phyloP scores from a whole-genome alignment of 2,329 filamentous ascomycete species.

The Westerdykella sp. region DNA sequence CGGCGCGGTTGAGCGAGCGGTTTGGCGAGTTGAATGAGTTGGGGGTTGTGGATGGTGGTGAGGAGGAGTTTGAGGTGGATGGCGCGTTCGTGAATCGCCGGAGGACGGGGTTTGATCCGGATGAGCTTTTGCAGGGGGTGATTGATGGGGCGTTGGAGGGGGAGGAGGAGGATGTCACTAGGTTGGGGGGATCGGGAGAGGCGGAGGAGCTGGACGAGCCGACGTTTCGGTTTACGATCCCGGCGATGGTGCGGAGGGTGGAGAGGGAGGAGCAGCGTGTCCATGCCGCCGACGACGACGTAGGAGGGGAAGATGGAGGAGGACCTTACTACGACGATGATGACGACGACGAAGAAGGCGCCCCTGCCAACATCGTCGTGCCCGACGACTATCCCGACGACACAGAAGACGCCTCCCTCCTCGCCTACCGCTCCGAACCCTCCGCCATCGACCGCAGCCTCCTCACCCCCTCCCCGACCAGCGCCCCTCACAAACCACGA shows the following conservation, averaged over 20 bases:
- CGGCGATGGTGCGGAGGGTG: slow-evolving; percentile 26
- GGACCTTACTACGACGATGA: slow-evolving; percentile 4
- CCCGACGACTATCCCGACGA: slow-evolving; percentile 17
- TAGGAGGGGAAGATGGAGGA: slow-evolving; percentile 7
- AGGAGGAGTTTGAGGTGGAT: slow-evolving; percentile 37
- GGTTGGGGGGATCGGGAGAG: slow-evolving; percentile 29
- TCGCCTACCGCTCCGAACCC: slow-evolving; percentile 31
- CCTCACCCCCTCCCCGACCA: slow-evolving; percentile 14
- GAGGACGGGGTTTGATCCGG: slow-evolving; percentile 17
- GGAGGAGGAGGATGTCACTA: slow-evolving; percentile 27
- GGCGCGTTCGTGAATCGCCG: slow-evolving; percentile 35
- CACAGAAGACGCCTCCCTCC: slow-evolving; percentile 24
- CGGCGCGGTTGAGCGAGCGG: slow-evolving; percentile 46
- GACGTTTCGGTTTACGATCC: slow-evolving; percentile 36
- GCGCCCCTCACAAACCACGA: slow-evolving; percentile 9
- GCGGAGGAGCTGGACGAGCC: slow-evolving; percentile 32
- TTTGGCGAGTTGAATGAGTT: slow-evolving; percentile 44
- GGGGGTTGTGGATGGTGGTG: slow-evolving; percentile 19
- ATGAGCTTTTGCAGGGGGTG: slow-evolving; percentile 35
- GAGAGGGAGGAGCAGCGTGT: slow-evolving; percentile 8
- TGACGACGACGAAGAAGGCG: slow-evolving; percentile 6
- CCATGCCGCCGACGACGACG: slow-evolving; percentile 1
- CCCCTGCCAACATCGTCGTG: neutral
- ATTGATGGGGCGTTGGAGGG: slow-evolving; percentile 31
- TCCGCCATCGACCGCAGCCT: slow-evolving; percentile 33